Base-by-base conservation (phyloP, 2,329 filamentous ascomycete genomes). In the Aspergillus aculeatus region DNA sequence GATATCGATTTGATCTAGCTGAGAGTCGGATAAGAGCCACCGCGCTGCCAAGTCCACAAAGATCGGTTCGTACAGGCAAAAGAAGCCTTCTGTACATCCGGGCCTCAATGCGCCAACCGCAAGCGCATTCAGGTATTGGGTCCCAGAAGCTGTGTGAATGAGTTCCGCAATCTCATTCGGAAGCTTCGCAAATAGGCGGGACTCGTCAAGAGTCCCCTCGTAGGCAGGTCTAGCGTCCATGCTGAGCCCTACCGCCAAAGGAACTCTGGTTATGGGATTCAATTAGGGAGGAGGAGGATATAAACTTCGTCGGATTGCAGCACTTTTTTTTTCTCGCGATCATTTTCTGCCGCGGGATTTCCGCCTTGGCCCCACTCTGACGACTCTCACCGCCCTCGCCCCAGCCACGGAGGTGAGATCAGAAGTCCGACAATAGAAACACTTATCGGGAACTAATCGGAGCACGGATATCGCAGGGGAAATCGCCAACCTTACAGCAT, bases 21-120 rank as follows among this genome's bases (percentile, higher is more conserved):
- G 65, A 51, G 69, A 64, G 63, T 77, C 70, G 49, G 72, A 68
- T 38, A 68, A 66, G 54, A 89, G 80, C 92, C 92, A 96, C 80
- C 89, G 83, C 62, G 92, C 89, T 75, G 89, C 91, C 53, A 96
- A 81, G 75, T 97, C 93, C 67, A 91, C 86, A 69, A 95, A 91
- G 47, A 93, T 78, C 62, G 83, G 80, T 72, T 90, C 87, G 75
- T 93, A 92, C 70, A 89, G 84, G 65, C 84, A 80, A 71, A 95
- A 92, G 71, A 96, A 80, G 58, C 81, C 81, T 71, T 91, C 86
- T 69, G 91, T 94, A 74, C 86, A 83, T 77, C 81, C 80, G 67
- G 90, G 82, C 68, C 86, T 82, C 70, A 96, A 84, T 59, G 91
- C 86, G 61, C 87, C 84, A 68, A 83, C 80, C 67, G 90, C 84